These are phyloP conservation scores for Kuraishia floccosa DNA, from an alignment of 805 yeast genomes.

Conservation along the genomic window DNA sequence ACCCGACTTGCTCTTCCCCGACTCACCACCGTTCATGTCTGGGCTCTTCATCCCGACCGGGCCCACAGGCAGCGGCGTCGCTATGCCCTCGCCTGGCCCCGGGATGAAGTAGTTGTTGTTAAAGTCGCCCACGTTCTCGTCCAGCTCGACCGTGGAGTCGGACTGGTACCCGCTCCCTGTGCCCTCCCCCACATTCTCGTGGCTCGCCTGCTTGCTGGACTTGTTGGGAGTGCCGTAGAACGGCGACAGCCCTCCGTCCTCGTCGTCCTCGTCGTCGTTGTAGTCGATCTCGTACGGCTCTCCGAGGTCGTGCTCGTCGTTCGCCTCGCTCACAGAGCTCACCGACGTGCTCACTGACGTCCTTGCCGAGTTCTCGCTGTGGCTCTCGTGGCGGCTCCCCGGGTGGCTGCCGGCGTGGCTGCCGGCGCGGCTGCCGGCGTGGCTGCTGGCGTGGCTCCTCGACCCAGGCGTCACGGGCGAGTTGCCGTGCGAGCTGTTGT, in stretches of 20 bases:
- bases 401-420: too few species aligned
- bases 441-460: too few species aligned
- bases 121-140: conserved; percentile 37
- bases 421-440: too few species aligned
- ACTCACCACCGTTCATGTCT: too few species aligned
- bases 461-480: too few species aligned
- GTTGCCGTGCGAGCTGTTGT: conserved; percentile 1
- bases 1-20: too few species aligned
- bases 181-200: conserved; percentile 17
- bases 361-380: too few species aligned
- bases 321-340: neutral
- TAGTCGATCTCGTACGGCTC: conserved; percentile 20
- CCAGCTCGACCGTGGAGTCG: conserved; percentile 34
- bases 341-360: conserved; percentile 4
- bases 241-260: too few species aligned
- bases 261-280: conserved; percentile 11
- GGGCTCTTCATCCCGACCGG: too few species aligned
- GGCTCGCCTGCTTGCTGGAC: neutral
- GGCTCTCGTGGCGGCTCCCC: too few species aligned
- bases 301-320: conserved; percentile 6
- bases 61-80: conserved; percentile 7
- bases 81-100: conserved; percentile 24
- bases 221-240: too few species aligned
- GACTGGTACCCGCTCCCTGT: too few species aligned
- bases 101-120: conserved; percentile 41